Evolutionary conservation across 2,329 filamentous ascomycete species (phyloP).

Genomic region (Penicillium sp.): DNA sequence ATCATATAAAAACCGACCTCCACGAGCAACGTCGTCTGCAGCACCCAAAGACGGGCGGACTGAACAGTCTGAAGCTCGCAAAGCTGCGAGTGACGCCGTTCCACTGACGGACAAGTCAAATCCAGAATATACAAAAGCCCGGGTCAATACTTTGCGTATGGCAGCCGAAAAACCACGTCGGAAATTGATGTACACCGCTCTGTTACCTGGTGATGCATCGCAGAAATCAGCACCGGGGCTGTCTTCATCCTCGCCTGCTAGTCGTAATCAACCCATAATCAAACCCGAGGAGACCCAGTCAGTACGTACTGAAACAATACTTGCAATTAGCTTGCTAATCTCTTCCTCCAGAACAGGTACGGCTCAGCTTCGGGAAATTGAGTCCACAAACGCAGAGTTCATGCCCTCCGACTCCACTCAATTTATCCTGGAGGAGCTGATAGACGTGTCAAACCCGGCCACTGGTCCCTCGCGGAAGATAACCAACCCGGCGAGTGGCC

Average conservation of each 20-base stretch:
- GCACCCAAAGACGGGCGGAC: neutral
- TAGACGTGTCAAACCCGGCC: constrained; percentile 16
- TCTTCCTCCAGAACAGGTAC: constrained; percentile 10
- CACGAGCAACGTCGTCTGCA: neutral
- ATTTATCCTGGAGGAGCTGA: constrained; percentile 37
- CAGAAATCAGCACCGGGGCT: constrained; percentile 20
- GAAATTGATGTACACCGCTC: constrained; percentile 52
- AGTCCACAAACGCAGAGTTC: constrained; percentile 34
- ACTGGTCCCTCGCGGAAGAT: neutral
- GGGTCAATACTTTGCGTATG: constrained; percentile 41
- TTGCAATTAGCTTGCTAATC: constrained; percentile 20
- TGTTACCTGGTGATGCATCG: constrained; percentile 36
- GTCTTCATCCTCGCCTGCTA: constrained; percentile 15
- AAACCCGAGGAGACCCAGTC: constrained; percentile 32
- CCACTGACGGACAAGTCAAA: neutral
- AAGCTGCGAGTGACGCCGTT: neutral
- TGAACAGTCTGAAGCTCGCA: neutral
- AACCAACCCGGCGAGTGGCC: neutral
- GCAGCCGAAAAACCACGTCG: constrained; percentile 45
- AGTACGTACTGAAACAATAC: constrained; percentile 34
- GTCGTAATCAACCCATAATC: constrained; percentile 10
- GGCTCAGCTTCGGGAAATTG: constrained; percentile 4
- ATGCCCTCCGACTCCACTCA: constrained; percentile 38
- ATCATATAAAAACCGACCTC: neutral
- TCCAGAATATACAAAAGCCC: constrained; percentile 16